These are phyloP conservation scores for Wickerhamomyces sp. DNA, from an alignment of 1,139 yeast species.

Conservation along the genomic window DNA sequence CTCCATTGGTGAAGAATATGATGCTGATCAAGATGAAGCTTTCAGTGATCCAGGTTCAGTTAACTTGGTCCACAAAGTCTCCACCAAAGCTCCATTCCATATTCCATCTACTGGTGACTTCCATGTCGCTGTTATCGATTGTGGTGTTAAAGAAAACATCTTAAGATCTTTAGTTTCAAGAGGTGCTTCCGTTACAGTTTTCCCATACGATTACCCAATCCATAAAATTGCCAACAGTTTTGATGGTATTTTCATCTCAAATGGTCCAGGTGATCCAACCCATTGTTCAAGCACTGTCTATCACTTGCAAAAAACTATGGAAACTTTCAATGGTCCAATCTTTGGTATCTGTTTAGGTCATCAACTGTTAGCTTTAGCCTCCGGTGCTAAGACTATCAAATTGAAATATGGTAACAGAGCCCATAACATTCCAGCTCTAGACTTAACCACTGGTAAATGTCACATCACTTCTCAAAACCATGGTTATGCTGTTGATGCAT, in stretches of 20 bases:
- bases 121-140: constrained; percentile 91
- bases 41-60: constrained; percentile 89
- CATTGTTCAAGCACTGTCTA: constrained; percentile 81
- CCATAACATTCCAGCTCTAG: constrained; percentile 95
- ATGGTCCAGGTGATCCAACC: constrained; percentile 99
- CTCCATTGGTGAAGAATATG: constrained; percentile 85
- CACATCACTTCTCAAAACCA: constrained; percentile 98
- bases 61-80: constrained; percentile 87
- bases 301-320: constrained; percentile 69
- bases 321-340: constrained; percentile 67
- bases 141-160: constrained; percentile 97
- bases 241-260: constrained; percentile 91
- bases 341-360: constrained; percentile 98
- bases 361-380: constrained; percentile 89
- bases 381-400: constrained; percentile 89
- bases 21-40: constrained; percentile 88
- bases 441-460: constrained; percentile 83
- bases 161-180: constrained; percentile 88
- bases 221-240: constrained; percentile 87
- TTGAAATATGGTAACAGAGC: constrained; percentile 98
- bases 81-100: constrained; percentile 94
- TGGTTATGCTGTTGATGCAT: constrained; percentile 92
- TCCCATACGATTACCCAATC: constrained; percentile 93
- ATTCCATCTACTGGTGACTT: constrained; percentile 56
- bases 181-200: constrained; percentile 93